Conservation (phyloP, 805 yeast genomes). For the Kodamaea nitidulidarum region DNA sequence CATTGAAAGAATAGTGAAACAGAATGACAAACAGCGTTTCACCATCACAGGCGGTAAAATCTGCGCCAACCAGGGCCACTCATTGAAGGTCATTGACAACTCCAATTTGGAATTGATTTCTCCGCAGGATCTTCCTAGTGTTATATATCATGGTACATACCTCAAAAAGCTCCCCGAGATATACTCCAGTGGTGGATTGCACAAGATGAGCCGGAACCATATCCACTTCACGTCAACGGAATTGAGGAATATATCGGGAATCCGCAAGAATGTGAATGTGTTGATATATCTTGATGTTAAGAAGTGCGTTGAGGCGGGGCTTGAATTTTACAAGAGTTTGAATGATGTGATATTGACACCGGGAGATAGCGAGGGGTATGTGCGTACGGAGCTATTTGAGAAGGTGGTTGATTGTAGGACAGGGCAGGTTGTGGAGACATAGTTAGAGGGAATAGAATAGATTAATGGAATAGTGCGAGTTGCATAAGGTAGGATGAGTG, state of each 20-base stretch:
- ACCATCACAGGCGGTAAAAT: constrained; percentile 42
- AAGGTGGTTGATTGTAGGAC: constrained; percentile 17
- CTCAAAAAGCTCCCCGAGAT: constrained; percentile 45
- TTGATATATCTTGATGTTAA: constrained; percentile 59
- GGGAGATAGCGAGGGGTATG: constrained; percentile 54
- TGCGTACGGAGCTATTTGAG: constrained; percentile 43
- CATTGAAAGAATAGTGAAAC: constrained; percentile 54
- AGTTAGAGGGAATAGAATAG: no score
- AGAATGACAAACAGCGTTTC: constrained; percentile 71
- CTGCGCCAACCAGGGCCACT: constrained; percentile 96
- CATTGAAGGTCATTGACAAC: constrained; percentile 47
- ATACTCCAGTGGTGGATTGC: constrained; percentile 51
- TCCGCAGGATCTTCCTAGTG: constrained; percentile 43
- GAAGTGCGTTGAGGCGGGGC: constrained; percentile 39
- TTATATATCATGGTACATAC: constrained; percentile 80
- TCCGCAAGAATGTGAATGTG: constrained; percentile 55
- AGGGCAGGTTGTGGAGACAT: not conserved
- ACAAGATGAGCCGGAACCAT: constrained; percentile 73
- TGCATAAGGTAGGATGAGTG: no score
- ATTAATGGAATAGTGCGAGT: no score
- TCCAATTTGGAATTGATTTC: constrained; percentile 36
- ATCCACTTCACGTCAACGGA: constrained; percentile 70
- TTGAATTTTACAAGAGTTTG: constrained; percentile 55
- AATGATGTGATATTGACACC: constrained; percentile 73
- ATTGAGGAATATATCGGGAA: constrained; percentile 61